Evolutionary conservation across 2,329 filamentous ascomycete species (phyloP).

Genomic region (Exophiala calicioides): DNA sequence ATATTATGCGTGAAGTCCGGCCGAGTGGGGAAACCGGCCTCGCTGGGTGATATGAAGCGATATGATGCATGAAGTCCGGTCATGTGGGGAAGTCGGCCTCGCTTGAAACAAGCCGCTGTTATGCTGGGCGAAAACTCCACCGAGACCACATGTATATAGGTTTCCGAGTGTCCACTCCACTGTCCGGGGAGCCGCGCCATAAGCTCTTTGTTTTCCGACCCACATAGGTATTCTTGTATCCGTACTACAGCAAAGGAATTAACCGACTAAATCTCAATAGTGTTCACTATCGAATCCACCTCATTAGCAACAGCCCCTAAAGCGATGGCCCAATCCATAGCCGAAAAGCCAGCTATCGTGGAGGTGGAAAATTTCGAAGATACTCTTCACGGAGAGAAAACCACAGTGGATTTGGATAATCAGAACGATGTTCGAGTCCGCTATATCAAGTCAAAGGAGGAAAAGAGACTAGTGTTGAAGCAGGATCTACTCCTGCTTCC

Average conservation of each 20-base stretch:
- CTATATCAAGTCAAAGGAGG: conserved; percentile 5
- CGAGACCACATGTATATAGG: too few species aligned
- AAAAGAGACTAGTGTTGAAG: conserved; percentile 6
- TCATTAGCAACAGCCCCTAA: neutral
- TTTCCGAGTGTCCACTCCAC: too few species aligned
- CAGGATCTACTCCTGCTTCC: conserved; percentile 14
- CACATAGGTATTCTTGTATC: too few species aligned
- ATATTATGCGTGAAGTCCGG: neutral
- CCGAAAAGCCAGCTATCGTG: neutral
- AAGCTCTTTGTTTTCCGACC: too few species aligned
- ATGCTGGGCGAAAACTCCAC: neutral
- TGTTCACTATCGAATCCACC: neutral
- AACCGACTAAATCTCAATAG: too few species aligned
- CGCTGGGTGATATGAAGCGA: neutral
- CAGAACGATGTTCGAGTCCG: neutral
- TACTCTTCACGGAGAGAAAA: neutral
- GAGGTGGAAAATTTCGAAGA: neutral
- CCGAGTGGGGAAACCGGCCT: neutral
- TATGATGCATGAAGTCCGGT: neutral
- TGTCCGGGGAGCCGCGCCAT: too few species aligned
- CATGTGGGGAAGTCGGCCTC: neutral
- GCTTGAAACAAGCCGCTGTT: neutral
- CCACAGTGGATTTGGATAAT: neutral
- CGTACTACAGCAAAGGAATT: too few species aligned
- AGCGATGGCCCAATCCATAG: neutral